A percentile compares a stretch with the other conserved stretches of the same genome.
phyloP scores from a whole-genome alignment of 306 rosid genomes.

The Glycine tomentella region DNA sequence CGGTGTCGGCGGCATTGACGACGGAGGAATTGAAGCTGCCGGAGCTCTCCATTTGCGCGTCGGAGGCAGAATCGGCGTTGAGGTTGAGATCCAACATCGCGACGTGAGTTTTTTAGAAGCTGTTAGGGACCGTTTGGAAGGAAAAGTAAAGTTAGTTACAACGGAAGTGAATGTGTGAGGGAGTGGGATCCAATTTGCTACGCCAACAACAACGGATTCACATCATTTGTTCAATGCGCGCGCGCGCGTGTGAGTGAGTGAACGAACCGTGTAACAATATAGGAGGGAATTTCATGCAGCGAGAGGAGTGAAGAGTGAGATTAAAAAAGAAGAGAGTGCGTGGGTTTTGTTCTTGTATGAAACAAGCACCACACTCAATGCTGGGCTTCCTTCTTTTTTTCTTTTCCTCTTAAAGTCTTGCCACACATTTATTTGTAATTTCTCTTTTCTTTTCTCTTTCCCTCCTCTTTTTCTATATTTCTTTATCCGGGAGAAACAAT shows the following conservation, averaged over 20 bases:
- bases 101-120: slow-evolving; percentile 38
- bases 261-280: background rate
- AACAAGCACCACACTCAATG: no score
- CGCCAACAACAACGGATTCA: background rate
- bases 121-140: slow-evolving; percentile 38
- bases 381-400: no score
- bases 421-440: background rate
- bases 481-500: background rate
- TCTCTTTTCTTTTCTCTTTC: slow-evolving; percentile 20
- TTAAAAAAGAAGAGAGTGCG: background rate
- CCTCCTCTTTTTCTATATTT: background rate
- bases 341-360: background rate
- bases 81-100: slow-evolving; percentile 91
- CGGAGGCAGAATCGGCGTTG: slow-evolving; percentile 51
- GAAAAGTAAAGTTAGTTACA: slow-evolving; percentile 41
- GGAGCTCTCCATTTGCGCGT: slow-evolving; percentile 68
- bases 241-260: background rate
- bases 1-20: slow-evolving; percentile 63
- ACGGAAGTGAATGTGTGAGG: background rate
- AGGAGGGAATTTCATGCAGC: slow-evolving; percentile 43
- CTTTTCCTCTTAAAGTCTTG: background rate
- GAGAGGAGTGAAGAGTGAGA: background rate
- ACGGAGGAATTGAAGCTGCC: slow-evolving; percentile 72
- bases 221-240: background rate
- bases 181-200: background rate